A percentile compares a stretch with the other conserved stretches of the same genome.
phyloP scores from a whole-genome alignment of 202 grass and related monocot genomes.

The Digitaria exilis region DNA sequence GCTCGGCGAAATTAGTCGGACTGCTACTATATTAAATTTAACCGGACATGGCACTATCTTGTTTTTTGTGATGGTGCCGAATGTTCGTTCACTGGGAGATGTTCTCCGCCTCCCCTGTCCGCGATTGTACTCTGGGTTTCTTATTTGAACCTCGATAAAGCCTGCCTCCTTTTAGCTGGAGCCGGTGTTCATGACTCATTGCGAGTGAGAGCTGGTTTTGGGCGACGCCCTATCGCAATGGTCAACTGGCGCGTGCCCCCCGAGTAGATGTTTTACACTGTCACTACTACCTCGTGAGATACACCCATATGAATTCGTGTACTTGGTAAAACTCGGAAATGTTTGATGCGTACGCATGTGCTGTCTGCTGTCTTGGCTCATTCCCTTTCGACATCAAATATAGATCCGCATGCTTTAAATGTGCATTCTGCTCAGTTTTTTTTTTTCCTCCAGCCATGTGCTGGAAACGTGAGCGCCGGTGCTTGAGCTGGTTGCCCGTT shows the following conservation, averaged over 20 bases:
- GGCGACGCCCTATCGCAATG: slow-evolving; percentile 9
- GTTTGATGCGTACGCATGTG: neutral
- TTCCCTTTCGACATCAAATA: neutral
- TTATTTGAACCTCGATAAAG: neutral
- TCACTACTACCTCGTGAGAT: neutral
- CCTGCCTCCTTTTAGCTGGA: slow-evolving; percentile 14
- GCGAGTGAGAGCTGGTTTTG: neutral
- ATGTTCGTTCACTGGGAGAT: slow-evolving; percentile 31
- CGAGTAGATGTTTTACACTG: neutral
- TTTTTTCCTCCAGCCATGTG: neutral
- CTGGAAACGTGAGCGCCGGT: neutral
- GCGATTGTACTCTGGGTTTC: neutral
- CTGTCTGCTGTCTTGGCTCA: neutral
- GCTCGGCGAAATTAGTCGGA: neutral
- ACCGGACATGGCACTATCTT: slow-evolving; percentile 22
- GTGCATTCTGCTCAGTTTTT: neutral
- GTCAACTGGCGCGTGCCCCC: slow-evolving; percentile 7
- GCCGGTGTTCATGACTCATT: neutral
- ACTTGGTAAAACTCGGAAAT: neutral
- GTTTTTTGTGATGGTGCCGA: slow-evolving; percentile 37
- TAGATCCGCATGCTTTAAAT: neutral
- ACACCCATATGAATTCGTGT: neutral
- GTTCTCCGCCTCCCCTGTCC: neutral
- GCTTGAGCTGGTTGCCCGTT: neutral
- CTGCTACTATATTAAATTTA: slow-evolving; percentile 14